phyloP scores from a whole-genome alignment of 345 rosid species.

The Psidium friedrichsthalianum region DNA sequence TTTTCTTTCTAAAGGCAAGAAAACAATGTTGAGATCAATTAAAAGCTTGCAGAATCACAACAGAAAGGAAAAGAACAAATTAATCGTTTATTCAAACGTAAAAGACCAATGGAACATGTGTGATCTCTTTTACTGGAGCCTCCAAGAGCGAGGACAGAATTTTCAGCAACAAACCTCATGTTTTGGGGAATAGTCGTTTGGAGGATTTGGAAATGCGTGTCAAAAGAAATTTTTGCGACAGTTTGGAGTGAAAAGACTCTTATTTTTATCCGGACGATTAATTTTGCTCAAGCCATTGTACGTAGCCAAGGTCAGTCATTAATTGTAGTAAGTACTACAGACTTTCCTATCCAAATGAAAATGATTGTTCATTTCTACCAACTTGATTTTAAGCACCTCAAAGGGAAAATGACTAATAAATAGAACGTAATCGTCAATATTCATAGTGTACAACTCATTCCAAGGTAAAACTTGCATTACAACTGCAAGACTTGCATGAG shows the following conservation, averaged over 20 bases:
- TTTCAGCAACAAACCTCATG: background rate
- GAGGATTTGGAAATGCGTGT: background rate
- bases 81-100: background rate
- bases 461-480: background rate
- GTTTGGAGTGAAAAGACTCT: background rate
- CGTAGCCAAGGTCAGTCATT: background rate
- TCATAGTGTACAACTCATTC: background rate
- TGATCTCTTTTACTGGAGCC: background rate
- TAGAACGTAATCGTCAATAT: background rate
- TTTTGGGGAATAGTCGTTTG: background rate
- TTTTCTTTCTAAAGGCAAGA: background rate
- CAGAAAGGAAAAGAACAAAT: background rate
- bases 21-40: background rate
- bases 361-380: background rate
- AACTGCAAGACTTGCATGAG: background rate
- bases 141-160: background rate
- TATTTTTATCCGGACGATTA: background rate
- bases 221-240: background rate
- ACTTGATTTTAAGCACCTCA: background rate
- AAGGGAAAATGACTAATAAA: background rate
- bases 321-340: background rate
- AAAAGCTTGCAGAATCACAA: background rate
- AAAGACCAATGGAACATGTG: background rate
- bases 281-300: background rate
- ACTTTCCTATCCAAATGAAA: background rate